phyloP scores from a whole-genome alignment of 2,329 filamentous ascomycete species.

The Stachybotrys echinatus region DNA sequence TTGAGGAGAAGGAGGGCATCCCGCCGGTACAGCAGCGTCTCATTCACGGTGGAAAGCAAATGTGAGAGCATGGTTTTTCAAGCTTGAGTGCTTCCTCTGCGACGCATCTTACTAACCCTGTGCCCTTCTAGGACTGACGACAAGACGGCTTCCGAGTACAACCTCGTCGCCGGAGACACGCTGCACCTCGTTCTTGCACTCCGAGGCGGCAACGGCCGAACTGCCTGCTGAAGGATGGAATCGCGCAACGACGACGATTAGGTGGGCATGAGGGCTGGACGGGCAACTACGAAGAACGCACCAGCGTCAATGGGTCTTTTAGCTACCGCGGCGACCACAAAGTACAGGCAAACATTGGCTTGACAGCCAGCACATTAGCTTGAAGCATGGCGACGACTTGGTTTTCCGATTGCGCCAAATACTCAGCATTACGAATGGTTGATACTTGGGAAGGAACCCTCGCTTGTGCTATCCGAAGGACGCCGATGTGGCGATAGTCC shows the following conservation, averaged over 20 bases:
- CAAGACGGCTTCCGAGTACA: slow-evolving; percentile 86
- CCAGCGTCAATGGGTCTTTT: neutral
- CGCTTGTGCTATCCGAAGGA: neutral
- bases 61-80: slow-evolving; percentile 51
- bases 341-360: neutral
- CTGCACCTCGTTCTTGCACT: slow-evolving; percentile 94
- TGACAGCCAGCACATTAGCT: neutral
- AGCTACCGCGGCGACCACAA: neutral
- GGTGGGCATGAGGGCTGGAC: neutral
- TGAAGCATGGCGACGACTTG: too few species aligned
- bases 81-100: neutral
- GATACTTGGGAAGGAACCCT: neutral
- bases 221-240: slow-evolving; percentile 8
- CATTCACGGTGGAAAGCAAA: slow-evolving; percentile 97
- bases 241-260: neutral
- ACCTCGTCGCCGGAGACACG: slow-evolving; percentile 85
- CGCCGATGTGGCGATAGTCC: neutral
- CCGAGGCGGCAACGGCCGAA: slow-evolving; percentile 57
- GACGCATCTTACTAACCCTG: neutral
- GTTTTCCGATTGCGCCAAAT: too few species aligned
- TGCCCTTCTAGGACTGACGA: slow-evolving; percentile 75
- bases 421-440: neutral
- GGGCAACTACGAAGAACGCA: neutral
- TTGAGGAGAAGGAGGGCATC: slow-evolving; percentile 98
- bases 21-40: slow-evolving; percentile 93